Evolutionary conservation across 148 eudicot genomes (phyloP), one percentile per base, ranked within the genome.

Genomic region (Camellia japonica): DNA sequence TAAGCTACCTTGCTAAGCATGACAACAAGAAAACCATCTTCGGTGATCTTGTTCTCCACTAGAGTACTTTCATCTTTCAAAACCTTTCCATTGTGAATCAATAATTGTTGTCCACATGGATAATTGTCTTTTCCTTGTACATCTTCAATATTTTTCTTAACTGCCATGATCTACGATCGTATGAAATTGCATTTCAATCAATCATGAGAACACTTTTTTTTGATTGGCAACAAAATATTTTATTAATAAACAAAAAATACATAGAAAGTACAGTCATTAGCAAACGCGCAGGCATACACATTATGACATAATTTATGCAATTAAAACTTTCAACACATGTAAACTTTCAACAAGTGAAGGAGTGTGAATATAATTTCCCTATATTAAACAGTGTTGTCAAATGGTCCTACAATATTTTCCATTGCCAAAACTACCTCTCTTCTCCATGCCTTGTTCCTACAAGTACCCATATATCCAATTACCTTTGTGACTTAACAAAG

Each of bases 11-110:
- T 96, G 87, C 97, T 94, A 64, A 96, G 98, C 99, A 96, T 96
- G 82, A 96, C 99, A 74, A 96, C 98, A 78, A 96, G 95, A 90
- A 96, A 96, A 41, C 98, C 98, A 89, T 96, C 98, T 82, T 94
- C 98, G 51, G 95, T 81, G 67, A 96, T 95, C 87, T 92, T 92
- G 85, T 94, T 96, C 51, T 96, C 98, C 30, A 88, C 87, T 84
- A 96, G 81, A 56, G 97, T 92, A 83, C 92, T 94, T 88, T 96
- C 97, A 80, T 94, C 98, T 87, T 96, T 96, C 89, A 94, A 85
- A 60, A 96, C 99, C 88, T 94, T 96, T 56, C 97, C 99, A 81
- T 94, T 96, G 85, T 96, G 92, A 81, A 96, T 96, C 76, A 96
- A 82, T 87, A 96, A 90, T 60, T 93, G 97, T 80, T 92, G 98